Percentiles rank a stretch among this genome's conserved stretches.
These are phyloP conservation scores for Aspergillus fischeri DNA, from an alignment of 2,329 filamentous ascomycete species.

Conservation along the genomic window DNA sequence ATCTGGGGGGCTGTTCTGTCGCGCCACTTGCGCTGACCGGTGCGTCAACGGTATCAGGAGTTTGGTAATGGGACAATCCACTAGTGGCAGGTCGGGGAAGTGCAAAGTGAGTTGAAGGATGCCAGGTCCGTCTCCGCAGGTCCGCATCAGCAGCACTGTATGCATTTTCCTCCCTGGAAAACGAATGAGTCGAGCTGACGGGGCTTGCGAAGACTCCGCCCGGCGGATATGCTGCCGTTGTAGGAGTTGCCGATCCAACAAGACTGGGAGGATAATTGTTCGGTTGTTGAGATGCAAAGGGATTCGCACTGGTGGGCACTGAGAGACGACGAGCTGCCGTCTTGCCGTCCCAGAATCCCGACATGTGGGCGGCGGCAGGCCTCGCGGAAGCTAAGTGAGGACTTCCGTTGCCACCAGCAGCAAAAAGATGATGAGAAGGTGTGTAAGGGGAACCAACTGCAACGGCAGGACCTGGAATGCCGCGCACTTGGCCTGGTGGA, in stretches of 20 bases:
- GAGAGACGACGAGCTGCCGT: conserved; percentile 73
- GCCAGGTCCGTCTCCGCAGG: conserved; percentile 83
- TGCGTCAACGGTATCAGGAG: conserved; percentile 59
- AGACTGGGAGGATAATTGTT: conserved; percentile 53
- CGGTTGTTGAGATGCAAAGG: conserved; percentile 65
- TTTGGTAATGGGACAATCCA: conserved; percentile 70
- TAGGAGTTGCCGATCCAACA: conserved; percentile 48
- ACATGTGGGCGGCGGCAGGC: conserved; percentile 63
- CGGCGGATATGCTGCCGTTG: conserved; percentile 53
- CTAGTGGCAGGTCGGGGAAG: conserved; percentile 65
- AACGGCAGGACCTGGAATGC: conserved; percentile 59
- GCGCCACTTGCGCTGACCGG: conserved; percentile 51
- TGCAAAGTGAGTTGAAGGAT: conserved; percentile 65
- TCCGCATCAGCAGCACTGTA: conserved; percentile 60
- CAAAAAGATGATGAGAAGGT: conserved; percentile 77
- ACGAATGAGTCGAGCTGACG: conserved; percentile 57
- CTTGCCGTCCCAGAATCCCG: conserved; percentile 68
- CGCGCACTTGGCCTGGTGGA: conserved; percentile 60
- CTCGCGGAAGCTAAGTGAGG: conserved; percentile 77
- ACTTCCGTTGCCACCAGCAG: conserved; percentile 65
- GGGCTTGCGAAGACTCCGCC: conserved; percentile 64
- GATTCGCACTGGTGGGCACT: conserved; percentile 70
- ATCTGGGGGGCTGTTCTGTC: conserved; percentile 58
- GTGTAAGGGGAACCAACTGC: conserved; percentile 76
- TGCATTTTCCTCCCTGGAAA: conserved; percentile 31